Conservation (phyloP, 2,329 filamentous ascomycete species). For the Apiospora sp. region DNA sequence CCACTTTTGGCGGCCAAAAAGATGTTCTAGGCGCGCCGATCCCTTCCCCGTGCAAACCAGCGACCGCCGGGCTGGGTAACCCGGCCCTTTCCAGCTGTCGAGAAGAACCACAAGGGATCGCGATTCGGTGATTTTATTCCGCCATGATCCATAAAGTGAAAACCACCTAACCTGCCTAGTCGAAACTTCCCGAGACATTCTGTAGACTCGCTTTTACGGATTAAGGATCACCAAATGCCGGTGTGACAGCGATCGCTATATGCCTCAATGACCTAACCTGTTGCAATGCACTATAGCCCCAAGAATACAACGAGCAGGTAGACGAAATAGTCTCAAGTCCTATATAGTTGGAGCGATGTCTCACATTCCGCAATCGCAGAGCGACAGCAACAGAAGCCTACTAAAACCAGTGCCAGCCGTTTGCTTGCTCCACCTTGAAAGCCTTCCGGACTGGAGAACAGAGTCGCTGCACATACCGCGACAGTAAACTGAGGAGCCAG, state of each 20-base stretch:
- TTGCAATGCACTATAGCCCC: too few relatives aligned
- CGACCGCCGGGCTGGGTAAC: conserved; percentile 11
- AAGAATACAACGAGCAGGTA: too few relatives aligned
- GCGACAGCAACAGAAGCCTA: neutral
- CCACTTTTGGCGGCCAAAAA: conserved; percentile 9
- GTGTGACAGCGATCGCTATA: neutral
- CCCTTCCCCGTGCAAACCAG: neutral
- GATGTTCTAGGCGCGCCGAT: conserved; percentile 4
- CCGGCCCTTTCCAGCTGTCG: neutral
- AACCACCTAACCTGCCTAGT: neutral
- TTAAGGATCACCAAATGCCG: neutral
- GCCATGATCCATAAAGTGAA: conserved; percentile 8
- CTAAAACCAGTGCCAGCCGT: neutral
- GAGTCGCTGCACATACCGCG: neutral
- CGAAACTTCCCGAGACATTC: neutral
- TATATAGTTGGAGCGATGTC: too few relatives aligned
- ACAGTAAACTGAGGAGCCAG: too few relatives aligned
- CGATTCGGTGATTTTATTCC: conserved; percentile 13
- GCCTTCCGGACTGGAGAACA: neutral
- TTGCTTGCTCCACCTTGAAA: neutral
- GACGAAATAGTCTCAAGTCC: neutral
- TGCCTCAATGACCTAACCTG: neutral
- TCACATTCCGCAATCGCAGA: neutral
- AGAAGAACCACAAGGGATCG: conserved; percentile 7
- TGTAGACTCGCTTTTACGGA: neutral